Base-by-base conservation (phyloP, 2,329 filamentous ascomycete species). In the Sarocladium oryzae region DNA sequence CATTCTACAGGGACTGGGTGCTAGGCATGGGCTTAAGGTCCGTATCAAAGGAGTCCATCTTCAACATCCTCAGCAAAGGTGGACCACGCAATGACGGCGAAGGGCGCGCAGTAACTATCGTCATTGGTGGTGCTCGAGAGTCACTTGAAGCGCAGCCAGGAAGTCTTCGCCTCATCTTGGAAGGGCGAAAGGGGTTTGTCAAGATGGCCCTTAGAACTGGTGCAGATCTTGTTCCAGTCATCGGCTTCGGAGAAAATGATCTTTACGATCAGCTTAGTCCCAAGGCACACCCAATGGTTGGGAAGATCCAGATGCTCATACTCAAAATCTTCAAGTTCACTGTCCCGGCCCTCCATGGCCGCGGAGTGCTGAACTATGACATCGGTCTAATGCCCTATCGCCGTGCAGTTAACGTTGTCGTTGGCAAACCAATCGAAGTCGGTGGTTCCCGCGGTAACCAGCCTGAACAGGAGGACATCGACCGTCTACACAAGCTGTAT, bases 281-380 rank as follows among this genome's bases (percentile, higher is more conserved):
- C 1, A 79, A 84, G 55, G 77, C 81, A 28, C 89, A 96, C 62
- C 90, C 92, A 1, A 73, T 81, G 54, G 81, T 97, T 51, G 87
- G 92, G 71, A 84, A 82, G 62, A 69, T 88, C 33, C 93, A 99
- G 69, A 82, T 96, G 72, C 71, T 90, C 24, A 73, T 95, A 52
- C 92, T 97, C 69, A 87, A 86, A 58, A 74, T 86, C 5, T 83
- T 95, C 75, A 95, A 95, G 49, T 99, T 96, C 61, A 97, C 93
- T 0, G 77, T 97, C 10, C 91, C 93, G 1, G 78, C 95, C 24
- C 86, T 96, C 61, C 90, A 96, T 66, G 92, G 91, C 2, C 74
- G 91, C 23, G 92, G 92, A 11, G 85, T 97, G 36, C 96, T 97
- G 71, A 99, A 99, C 68, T 97, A 99, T 64, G 93, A 99, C 66